Conservation (phyloP, 2,329 filamentous ascomycete genomes). For the Parastagonospora nodorum region DNA sequence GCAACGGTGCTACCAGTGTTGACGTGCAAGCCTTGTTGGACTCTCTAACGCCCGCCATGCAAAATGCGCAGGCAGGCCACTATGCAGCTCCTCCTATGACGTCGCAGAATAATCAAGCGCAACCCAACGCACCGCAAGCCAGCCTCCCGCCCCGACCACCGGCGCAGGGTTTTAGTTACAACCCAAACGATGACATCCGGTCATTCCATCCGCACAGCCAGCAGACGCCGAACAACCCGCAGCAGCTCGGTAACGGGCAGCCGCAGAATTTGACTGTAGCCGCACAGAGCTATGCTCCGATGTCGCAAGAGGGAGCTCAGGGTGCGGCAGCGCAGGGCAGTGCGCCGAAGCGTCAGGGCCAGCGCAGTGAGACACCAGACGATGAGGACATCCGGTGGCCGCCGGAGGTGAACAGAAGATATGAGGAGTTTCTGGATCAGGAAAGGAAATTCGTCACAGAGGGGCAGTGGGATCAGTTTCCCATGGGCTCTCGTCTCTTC, state of each 20-base stretch:
- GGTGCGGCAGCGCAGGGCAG: conserved; percentile 36
- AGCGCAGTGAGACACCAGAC: conserved; percentile 38
- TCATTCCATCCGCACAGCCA: conserved; percentile 56
- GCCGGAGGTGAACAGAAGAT: conserved; percentile 66
- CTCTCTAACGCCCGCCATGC: conserved; percentile 46
- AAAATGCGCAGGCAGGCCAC: conserved; percentile 34
- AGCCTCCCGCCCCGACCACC: conserved; percentile 55
- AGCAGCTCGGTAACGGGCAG: conserved; percentile 30
- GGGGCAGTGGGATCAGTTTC: conserved; percentile 81
- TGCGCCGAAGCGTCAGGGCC: conserved; percentile 27
- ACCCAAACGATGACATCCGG: conserved; percentile 54
- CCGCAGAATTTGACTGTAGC: conserved; percentile 31
- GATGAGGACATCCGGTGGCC: conserved; percentile 59
- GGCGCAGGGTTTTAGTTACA: conserved; percentile 56
- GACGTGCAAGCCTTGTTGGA: conserved; percentile 55
- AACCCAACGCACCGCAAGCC: conserved; percentile 42
- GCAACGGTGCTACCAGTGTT: conserved; percentile 42
- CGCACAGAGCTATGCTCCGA: conserved; percentile 16
- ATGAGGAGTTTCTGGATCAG: conserved; percentile 73
- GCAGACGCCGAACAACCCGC: conserved; percentile 37
- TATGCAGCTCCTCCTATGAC: conserved; percentile 42
- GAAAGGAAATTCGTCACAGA: conserved; percentile 78
- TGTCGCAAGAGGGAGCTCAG: conserved; percentile 28
- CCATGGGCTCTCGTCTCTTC: conserved; percentile 76
- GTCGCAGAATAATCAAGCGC: conserved; percentile 35